phyloP scores from a whole-genome alignment of 106 monocot genomes.

The Phalaenopsis equestris region DNA sequence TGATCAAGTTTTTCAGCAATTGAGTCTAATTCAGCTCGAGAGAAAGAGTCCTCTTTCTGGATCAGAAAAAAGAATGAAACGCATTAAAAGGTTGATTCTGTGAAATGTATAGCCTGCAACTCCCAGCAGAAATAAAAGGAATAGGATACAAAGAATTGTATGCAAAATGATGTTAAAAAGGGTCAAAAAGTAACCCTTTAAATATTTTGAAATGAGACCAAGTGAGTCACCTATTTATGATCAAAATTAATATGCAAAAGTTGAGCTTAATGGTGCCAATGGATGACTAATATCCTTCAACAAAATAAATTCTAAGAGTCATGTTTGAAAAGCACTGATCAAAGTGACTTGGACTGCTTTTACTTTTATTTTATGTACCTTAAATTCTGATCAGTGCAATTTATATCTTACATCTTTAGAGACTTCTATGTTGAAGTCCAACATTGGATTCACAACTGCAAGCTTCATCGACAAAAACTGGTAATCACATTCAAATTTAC shows the following conservation, averaged over 20 bases:
- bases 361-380: neutral
- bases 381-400: neutral
- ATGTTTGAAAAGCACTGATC: neutral
- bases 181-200: too few relatives aligned
- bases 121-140: too few relatives aligned
- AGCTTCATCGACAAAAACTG: conserved; percentile 64
- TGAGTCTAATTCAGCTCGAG: conserved; percentile 55
- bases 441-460: conserved; percentile 41
- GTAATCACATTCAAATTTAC: neutral
- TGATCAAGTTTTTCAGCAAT: conserved; percentile 60
- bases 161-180: too few relatives aligned
- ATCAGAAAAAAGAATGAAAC: conserved; percentile 6
- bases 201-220: too few relatives aligned
- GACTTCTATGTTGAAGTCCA: conserved; percentile 37
- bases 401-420: conserved; percentile 32
- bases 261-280: too few relatives aligned
- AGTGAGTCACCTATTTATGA: too few relatives aligned
- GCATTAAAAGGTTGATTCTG: neutral
- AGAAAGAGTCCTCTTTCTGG: conserved; percentile 69
- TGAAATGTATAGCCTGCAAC: too few relatives aligned
- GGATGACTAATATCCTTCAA: too few relatives aligned
- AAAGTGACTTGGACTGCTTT: neutral
- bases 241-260: too few relatives aligned
- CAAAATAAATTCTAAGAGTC: too few relatives aligned
- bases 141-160: too few relatives aligned